Evolutionary conservation across 2,329 filamentous ascomycete genomes (phyloP), one percentile per base, ranked within the genome.

Genomic region (Akanthomyces dipterigenus): DNA sequence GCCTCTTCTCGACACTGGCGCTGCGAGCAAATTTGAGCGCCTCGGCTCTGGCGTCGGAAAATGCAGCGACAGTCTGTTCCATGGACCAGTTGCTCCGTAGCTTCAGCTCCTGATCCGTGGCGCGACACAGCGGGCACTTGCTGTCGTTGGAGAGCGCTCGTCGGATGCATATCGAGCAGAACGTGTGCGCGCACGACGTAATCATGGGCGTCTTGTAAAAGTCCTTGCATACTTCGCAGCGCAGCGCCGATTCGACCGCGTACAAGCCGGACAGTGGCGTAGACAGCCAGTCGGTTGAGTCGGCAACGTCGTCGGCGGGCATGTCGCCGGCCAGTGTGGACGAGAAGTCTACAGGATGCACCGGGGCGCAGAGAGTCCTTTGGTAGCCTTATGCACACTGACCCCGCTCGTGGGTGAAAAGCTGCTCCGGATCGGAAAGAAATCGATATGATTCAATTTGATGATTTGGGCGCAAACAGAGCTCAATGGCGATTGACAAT

Each of bases 171-270:
- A 96, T 78, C 7, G 93, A 97, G 80, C 95, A 99, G 71, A 99
- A 99, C 0, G 95, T 98, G 72, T 99, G 95, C 59, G 86, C 89
- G 77, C 95, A 99, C 1, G 90, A 90, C 1, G 95, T 99, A 64
- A 97, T 88, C 84, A 99, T 95, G 0, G 95, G 95, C 55, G 92
- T 96, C 64, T 86, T 86, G 78, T 90, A 98, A 76, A 98, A 96
- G 74, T 99, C 96, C 73, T 98, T 98, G 84, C 95, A 99, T 63
- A 99, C 90, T 75, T 98, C 91, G 76, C 95, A 99, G 68, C 95
- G 90, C 22, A 99, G 81, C 3, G 92, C 87, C 63, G 89, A 87
- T 70, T 99, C 95, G 64, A 99, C 84, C 16, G 83, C 78, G 53
- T 86, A 80, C 60, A 96, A 82, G 16, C 78, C 78, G 18, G 84